Evolutionary conservation across 257 asterid species (phyloP).

Genomic region (Scutellaria galericulata): DNA sequence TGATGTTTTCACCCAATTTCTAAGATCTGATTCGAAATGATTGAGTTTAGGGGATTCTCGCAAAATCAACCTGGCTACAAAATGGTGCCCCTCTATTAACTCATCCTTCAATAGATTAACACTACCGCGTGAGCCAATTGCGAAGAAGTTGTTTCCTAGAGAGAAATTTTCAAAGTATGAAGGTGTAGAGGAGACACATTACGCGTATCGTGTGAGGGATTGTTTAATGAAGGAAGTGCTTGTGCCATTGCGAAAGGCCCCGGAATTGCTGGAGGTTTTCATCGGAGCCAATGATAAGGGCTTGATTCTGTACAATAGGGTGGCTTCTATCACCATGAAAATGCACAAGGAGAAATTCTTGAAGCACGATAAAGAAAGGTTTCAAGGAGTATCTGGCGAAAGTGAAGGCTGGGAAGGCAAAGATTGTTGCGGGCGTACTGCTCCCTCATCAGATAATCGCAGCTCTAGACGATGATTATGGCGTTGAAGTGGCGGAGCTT

Average conservation of each 20-base stretch:
- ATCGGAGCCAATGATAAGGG: constrained; percentile 52
- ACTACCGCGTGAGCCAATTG: constrained; percentile 51
- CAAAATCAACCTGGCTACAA: constrained; percentile 53
- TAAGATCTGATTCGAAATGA: constrained; percentile 42
- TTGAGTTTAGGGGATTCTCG: constrained; percentile 29
- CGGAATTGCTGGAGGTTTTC: constrained; percentile 56
- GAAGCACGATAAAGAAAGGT: constrained; percentile 48
- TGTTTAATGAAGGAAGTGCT: constrained; percentile 57
- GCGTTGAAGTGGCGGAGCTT: no score
- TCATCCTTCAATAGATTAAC: constrained; percentile 51
- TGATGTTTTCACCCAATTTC: constrained; percentile 37
- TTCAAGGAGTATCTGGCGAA: no score
- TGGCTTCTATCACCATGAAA: constrained; percentile 61
- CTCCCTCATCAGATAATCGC: no score
- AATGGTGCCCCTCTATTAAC: constrained; percentile 66
- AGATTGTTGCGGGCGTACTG: no score
- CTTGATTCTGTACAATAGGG: constrained; percentile 41
- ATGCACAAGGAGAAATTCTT: constrained; percentile 43
- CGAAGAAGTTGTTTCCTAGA: constrained; percentile 48
- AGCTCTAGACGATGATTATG: no score
- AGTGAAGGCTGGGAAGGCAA: no score
- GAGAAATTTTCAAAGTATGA: constrained; percentile 42
- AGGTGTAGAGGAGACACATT: constrained; percentile 44
- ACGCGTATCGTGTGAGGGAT: constrained; percentile 57
- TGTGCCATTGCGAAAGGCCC: constrained; percentile 46